Conservation (phyloP, 78 protist species). For the Neovahlkampfia damariscottae region DNA sequence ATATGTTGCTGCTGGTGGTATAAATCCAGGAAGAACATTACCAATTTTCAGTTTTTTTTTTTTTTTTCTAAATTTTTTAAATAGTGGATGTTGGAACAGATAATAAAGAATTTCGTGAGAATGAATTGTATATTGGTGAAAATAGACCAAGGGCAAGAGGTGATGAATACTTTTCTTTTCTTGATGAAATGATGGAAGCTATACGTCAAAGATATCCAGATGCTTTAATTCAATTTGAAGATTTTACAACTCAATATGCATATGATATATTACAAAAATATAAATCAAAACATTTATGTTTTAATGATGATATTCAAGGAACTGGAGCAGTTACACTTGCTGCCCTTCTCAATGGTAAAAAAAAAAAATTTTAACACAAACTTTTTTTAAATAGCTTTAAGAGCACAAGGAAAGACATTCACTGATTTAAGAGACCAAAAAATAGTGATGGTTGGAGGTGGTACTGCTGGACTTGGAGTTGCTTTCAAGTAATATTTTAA, state of each 20-base stretch:
- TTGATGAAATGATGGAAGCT: slow-evolving; percentile 81
- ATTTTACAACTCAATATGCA: slow-evolving; percentile 60
- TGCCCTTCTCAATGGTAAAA: no score
- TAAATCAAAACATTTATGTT: slow-evolving; percentile 49
- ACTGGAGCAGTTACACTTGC: slow-evolving; percentile 59
- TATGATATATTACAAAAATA: slow-evolving; percentile 60
- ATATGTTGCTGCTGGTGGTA: slow-evolving; percentile 68
- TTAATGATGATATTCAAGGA: slow-evolving; percentile 96
- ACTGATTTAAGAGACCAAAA: neutral
- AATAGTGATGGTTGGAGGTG: neutral
- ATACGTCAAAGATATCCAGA: slow-evolving; percentile 31
- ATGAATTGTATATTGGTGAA: slow-evolving; percentile 82
- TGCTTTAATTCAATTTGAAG: slow-evolving; percentile 85
- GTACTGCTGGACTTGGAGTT: neutral
- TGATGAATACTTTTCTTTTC: slow-evolving; percentile 56
- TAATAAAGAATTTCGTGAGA: slow-evolving; percentile 50
- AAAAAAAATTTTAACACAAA: neutral
- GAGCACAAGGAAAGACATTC: neutral
- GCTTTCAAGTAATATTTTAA: no score
- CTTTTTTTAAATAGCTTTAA: neutral
- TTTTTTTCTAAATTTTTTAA: no score
- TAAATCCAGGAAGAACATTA: slow-evolving; percentile 52
- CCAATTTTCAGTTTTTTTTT: no score
- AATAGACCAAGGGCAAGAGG: slow-evolving; percentile 41
- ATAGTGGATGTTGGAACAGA: slow-evolving; percentile 89